These are phyloP conservation scores for Candida maltosa DNA, from an alignment of 805 yeast genomes.

Conservation along the genomic window DNA sequence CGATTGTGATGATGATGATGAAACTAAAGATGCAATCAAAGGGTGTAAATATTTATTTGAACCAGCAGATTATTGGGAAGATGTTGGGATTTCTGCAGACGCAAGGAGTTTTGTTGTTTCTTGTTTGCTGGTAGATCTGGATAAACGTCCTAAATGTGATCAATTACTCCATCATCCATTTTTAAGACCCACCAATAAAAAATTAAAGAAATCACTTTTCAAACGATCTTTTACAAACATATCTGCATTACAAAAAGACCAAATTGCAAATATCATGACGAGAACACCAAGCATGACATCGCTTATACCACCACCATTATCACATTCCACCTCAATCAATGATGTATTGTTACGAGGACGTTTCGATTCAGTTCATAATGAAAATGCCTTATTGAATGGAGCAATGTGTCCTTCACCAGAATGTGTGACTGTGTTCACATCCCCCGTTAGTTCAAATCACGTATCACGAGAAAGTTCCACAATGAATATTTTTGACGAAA, in stretches of 20 bases:
- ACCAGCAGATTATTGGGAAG: conserved; percentile 62
- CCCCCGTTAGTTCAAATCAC: conserved; percentile 12
- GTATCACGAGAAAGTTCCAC: conserved; percentile 3
- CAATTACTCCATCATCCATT: not conserved
- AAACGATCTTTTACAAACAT: not conserved
- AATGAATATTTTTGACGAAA: no score
- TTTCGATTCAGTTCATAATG: conserved; percentile 10
- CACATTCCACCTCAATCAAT: not conserved
- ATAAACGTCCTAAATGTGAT: conserved; percentile 32
- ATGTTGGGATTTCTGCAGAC: conserved; percentile 41
- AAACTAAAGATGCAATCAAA: conserved; percentile 62
- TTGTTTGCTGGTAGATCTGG: conserved; percentile 50
- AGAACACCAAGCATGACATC: no score
- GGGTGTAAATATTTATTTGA: conserved; percentile 58
- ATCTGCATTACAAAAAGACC: conserved; percentile 2
- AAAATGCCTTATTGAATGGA: conserved; percentile 17
- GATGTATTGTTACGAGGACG: conserved; percentile 1
- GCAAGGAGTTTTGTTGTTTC: conserved; percentile 56
- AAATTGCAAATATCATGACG: not conserved
- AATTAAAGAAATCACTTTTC: not conserved
- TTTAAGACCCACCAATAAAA: not conserved
- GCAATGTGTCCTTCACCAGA: conserved; percentile 26
- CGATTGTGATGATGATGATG: conserved; percentile 68
- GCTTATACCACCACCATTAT: not conserved
- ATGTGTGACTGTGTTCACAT: conserved; percentile 20